Evolutionary conservation across 225 moss, liverwort and hornwort genomes (phyloP), one percentile per base, ranked within the genome.

Genomic region (Sphagnum contortum): DNA sequence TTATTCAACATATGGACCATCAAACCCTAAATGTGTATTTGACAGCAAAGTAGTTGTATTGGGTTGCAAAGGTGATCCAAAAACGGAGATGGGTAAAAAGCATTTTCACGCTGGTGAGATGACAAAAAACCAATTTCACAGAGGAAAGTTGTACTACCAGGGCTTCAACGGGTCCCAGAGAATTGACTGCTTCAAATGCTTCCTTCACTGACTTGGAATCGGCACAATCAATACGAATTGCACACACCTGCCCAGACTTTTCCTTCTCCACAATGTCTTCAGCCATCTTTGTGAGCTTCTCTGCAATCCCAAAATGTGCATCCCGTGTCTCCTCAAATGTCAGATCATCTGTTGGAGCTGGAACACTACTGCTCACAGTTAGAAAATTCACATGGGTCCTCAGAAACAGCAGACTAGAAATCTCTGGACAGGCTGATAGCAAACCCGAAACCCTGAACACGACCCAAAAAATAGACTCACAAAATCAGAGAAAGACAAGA

Each of bases 171-270:
- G 74, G 67, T 46, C 90, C 87, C 14, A 90, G 73, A 47, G 90
- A 87, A 71, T 90, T 87, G 60, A 90, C 90, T 62, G 85, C 90
- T 69, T 85, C 90, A 45, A 87, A 90, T 13, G 90, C 90, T 55
- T 85, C 85, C 66, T 90, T 80, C n/a, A 90, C 78, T 48, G 90
- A 90, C 69, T 79, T 87, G 6, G 87, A 50, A 46, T 90, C 85
- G 2, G 85, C 69, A 71, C 90, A 90, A 69, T 90, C 90, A 50
- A 90, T 71, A 47, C 70, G 75, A 69, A 90, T 90, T 5, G 87
- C 85, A 62, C 79, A 82, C 9, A 90, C 90, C 77, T 87, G 87
- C 48, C 80, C 87, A 65, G 79, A 70, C 13, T 68, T 71, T 61
- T 85, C 87, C 66, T 85, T 82, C 47, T 83, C 84, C 68, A 90